Evolutionary conservation across 306 rosid species (phyloP).

Genomic region (Gastrolobium villosum): DNA sequence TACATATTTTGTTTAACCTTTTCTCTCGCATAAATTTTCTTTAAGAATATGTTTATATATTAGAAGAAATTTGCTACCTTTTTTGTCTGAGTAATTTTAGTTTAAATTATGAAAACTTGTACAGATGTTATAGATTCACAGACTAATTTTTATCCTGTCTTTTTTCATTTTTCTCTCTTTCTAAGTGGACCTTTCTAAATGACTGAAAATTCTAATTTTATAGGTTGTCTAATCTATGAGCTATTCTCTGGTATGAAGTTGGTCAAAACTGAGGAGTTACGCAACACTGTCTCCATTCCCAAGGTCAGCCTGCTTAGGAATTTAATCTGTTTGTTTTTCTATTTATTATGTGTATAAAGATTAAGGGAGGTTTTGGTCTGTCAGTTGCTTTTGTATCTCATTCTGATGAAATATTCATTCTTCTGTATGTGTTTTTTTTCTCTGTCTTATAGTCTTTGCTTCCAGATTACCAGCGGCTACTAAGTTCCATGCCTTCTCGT

Average conservation of each 20-base stretch:
- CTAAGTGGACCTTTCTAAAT: slow-evolving; percentile 29
- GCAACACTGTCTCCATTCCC: slow-evolving; percentile 89
- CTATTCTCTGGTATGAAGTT: slow-evolving; percentile 89
- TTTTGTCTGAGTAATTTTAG: slow-evolving; percentile 15
- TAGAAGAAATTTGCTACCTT: slow-evolving; percentile 30
- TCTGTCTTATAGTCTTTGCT: slow-evolving; percentile 87
- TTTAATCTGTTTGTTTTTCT: slow-evolving; percentile 19
- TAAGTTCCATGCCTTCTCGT: slow-evolving; percentile 94
- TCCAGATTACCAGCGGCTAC: slow-evolving; percentile 99
- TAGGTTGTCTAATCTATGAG: slow-evolving; percentile 96
- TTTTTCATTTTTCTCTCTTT: slow-evolving; percentile 1
- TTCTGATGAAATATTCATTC: slow-evolving; percentile 52
- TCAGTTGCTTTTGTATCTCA: slow-evolving; percentile 46
- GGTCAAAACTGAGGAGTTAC: slow-evolving; percentile 94
- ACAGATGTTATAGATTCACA: slow-evolving; percentile 28
- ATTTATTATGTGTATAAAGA: slow-evolving; percentile 29
- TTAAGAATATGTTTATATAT: slow-evolving; percentile 33
- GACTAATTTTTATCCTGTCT: slow-evolving; percentile 37
- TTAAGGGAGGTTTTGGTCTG: slow-evolving; percentile 34
- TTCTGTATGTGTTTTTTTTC: slow-evolving; percentile 54
- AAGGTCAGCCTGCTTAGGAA: slow-evolving; percentile 67
- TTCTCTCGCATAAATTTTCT: slow-evolving; percentile 15
- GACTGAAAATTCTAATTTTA: slow-evolving; percentile 41
- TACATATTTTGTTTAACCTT: slow-evolving; percentile 23
- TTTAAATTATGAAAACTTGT: slow-evolving; percentile 39